Conservation (phyloP, 83 land plant genomes). For the Picea abies region DNA sequence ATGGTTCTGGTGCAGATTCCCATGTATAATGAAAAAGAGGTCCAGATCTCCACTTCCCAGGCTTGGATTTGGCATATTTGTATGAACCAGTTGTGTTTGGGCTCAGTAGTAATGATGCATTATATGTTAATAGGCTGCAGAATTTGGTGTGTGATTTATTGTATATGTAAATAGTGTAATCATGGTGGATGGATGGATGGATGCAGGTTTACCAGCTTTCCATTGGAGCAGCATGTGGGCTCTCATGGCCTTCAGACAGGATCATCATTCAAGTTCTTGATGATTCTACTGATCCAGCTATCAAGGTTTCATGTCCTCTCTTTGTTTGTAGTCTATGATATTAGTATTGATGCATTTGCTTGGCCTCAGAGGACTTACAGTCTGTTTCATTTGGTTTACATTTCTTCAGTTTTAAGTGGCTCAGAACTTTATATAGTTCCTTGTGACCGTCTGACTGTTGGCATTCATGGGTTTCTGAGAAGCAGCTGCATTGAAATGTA, state of each 20-base stretch:
- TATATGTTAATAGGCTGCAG: neutral
- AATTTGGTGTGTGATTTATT: neutral
- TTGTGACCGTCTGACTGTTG: no score
- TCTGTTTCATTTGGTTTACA: neutral
- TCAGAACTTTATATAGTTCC: no score
- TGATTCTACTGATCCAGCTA: slow-evolving; percentile 60
- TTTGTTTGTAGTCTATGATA: neutral
- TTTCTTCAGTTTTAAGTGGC: no score
- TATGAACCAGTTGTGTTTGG: no score
- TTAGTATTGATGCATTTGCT: no score
- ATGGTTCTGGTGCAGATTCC: slow-evolving; percentile 74
- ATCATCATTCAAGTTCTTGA: slow-evolving; percentile 67
- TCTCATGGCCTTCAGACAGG: slow-evolving; percentile 70
- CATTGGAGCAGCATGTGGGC: slow-evolving; percentile 75
- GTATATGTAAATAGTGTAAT: neutral
- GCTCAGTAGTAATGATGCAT: no score
- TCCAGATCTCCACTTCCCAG: slow-evolving; percentile 16
- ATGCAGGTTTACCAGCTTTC: slow-evolving; percentile 65
- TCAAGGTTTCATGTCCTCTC: slow-evolving; percentile 39
- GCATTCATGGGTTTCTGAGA: no score
- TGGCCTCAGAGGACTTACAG: no score
- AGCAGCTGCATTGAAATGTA: no score
- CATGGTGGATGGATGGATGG: neutral
- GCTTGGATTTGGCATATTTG: neutral
- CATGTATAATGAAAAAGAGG: slow-evolving; percentile 79